These are phyloP conservation scores for Lathyrus tuberosus DNA, from an alignment of 306 rosid species.

Conservation along the genomic window DNA sequence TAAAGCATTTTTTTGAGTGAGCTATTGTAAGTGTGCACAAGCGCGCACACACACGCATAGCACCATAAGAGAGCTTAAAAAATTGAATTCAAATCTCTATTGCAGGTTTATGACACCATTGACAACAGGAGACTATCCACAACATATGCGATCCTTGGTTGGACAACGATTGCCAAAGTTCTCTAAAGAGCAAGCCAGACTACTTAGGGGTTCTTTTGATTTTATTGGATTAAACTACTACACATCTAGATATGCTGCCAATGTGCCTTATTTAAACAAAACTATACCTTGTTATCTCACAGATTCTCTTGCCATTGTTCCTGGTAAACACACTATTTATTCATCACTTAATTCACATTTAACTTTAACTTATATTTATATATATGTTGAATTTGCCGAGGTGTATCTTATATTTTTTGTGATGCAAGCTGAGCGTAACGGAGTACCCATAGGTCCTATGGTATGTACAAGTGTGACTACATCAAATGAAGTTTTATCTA, in stretches of 20 bases:
- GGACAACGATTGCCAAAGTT: conserved; percentile 60
- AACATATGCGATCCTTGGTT: conserved; percentile 48
- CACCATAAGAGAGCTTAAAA: neutral
- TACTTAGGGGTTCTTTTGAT: conserved; percentile 58
- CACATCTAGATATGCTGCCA: conserved; percentile 49
- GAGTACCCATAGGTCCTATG: conserved; percentile 52
- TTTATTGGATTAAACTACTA: conserved; percentile 74
- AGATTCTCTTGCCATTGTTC: conserved; percentile 42
- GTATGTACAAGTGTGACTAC: conserved; percentile 34
- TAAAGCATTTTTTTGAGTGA: too few relatives aligned
- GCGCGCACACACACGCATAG: neutral
- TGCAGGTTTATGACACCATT: conserved; percentile 63
- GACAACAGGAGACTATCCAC: conserved; percentile 62
- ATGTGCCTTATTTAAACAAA: conserved; percentile 22
- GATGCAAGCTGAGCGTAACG: conserved; percentile 46
- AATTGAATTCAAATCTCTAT: neutral
- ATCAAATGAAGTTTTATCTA: neutral
- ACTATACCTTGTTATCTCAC: conserved; percentile 32
- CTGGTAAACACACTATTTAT: conserved; percentile 40
- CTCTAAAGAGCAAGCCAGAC: conserved; percentile 30
- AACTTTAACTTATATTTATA: neutral
- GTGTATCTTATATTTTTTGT: neutral
- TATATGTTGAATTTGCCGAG: neutral
- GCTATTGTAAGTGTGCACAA: too few relatives aligned
- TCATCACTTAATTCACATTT: neutral